These are phyloP conservation scores for Daldinia decipiens DNA, from an alignment of 495 filamentous ascomycete genomes.

Conservation along the genomic window DNA sequence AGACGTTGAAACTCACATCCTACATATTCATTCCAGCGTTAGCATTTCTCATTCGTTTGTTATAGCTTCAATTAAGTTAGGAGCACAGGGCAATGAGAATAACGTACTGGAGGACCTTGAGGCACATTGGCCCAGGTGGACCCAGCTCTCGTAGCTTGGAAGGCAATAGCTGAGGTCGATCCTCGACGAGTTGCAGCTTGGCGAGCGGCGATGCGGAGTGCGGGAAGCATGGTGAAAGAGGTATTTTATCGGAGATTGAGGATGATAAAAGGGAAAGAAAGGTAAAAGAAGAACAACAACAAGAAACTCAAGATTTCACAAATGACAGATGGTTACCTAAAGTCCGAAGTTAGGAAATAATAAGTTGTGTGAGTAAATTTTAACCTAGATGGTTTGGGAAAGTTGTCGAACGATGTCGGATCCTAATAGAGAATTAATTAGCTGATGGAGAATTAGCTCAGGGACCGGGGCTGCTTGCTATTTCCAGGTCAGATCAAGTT, in stretches of 20 bases:
- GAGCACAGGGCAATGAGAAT: conserved; percentile 14
- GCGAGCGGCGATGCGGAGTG: conserved; percentile 46
- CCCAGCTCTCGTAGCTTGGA: conserved; percentile 70
- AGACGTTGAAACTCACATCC: conserved; percentile 65
- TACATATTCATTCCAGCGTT: conserved; percentile 41
- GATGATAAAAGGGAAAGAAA: conserved; percentile 13
- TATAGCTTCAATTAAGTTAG: conserved; percentile 39
- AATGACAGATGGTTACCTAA: neutral
- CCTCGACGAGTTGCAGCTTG: conserved; percentile 49
- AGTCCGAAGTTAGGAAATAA: conserved; percentile 19
- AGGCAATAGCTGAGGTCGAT: conserved; percentile 44
- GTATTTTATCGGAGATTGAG: conserved; percentile 3
- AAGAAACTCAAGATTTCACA: conserved; percentile 6
- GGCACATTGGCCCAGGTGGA: conserved; percentile 91
- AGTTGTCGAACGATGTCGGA: conserved; percentile 40
- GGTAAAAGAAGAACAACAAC: conserved; percentile 25
- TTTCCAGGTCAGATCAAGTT: neutral
- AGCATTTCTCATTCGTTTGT: conserved; percentile 7
- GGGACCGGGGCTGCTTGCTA: neutral
- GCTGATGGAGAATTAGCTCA: conserved; percentile 18
- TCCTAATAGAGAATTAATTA: conserved; percentile 10
- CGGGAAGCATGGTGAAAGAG: conserved; percentile 45
- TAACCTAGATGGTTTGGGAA: conserved; percentile 4
- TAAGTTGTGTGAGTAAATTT: conserved; percentile 40
- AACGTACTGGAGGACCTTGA: conserved; percentile 90